Conservation (phyloP, 2,329 filamentous ascomycete species). For the Aureobasidium sp. region DNA sequence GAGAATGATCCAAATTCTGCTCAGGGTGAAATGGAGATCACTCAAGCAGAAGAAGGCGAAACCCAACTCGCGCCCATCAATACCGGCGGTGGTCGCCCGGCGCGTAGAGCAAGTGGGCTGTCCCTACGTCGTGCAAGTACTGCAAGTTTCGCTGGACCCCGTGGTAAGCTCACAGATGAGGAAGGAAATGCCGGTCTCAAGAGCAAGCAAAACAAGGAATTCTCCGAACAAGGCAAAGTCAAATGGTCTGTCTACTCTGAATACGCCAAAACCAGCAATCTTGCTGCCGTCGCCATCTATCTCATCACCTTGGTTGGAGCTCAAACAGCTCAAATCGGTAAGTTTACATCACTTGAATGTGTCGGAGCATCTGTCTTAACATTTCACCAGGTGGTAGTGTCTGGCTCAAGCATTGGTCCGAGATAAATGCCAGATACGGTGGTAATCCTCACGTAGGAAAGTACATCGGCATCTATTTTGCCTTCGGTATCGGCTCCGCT, state of each 20-base stretch:
- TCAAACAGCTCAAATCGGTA: slow-evolving; percentile 75
- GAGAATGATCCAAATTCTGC: slow-evolving; percentile 41
- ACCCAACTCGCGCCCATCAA: slow-evolving; percentile 72
- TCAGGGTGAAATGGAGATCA: slow-evolving; percentile 47
- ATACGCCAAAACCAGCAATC: slow-evolving; percentile 91
- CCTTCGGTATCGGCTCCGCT: slow-evolving; percentile 81
- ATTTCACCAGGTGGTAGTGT: slow-evolving; percentile 59
- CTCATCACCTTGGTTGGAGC: slow-evolving; percentile 67
- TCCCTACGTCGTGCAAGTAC: slow-evolving; percentile 87
- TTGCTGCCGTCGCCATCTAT: slow-evolving; percentile 77
- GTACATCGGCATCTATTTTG: slow-evolving; percentile 93
- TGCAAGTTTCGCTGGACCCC: slow-evolving; percentile 78
- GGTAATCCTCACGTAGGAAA: slow-evolving; percentile 72
- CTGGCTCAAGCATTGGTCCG: slow-evolving; percentile 92
- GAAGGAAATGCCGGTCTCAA: slow-evolving; percentile 58
- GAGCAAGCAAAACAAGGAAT: slow-evolving; percentile 81
- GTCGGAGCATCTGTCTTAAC: slow-evolving; percentile 21
- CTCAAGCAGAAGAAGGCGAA: slow-evolving; percentile 61
- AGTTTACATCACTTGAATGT: slow-evolving; percentile 28
- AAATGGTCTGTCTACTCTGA: slow-evolving; percentile 94
- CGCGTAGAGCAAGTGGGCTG: slow-evolving; percentile 60
- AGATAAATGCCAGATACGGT: slow-evolving; percentile 62
- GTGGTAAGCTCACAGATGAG: slow-evolving; percentile 78
- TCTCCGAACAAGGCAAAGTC: slow-evolving; percentile 89
- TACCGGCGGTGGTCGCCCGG: slow-evolving; percentile 46